These are phyloP conservation scores for Baudoinia panamericana DNA, from an alignment of 495 filamentous ascomycete species.

Conservation along the genomic window DNA sequence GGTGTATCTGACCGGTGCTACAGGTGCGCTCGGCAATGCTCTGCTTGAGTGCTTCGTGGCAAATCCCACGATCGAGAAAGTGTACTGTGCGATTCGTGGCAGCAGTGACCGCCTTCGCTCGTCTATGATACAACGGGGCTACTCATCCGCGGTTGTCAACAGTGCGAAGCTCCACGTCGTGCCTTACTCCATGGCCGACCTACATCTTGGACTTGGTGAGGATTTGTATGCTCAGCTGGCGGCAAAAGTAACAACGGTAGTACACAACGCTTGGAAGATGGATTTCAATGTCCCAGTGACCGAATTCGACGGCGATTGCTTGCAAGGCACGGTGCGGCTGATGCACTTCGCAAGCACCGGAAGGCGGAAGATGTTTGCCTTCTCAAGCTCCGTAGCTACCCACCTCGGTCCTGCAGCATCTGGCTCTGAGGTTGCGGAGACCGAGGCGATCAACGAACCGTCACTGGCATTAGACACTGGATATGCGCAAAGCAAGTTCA, in stretches of 20 bases:
- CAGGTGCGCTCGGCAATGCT: slow-evolving; percentile 47
- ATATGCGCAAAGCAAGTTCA: too few species aligned
- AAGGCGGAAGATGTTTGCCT: too few species aligned
- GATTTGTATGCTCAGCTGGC: neutral
- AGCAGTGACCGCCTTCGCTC: neutral
- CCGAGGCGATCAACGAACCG: too few species aligned
- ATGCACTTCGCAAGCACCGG: too few species aligned
- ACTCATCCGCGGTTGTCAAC: neutral
- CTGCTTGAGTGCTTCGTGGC: slow-evolving; percentile 35
- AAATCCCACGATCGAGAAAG: slow-evolving; percentile 32
- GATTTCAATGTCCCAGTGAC: neutral
- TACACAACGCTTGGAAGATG: slow-evolving; percentile 10
- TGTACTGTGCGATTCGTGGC: slow-evolving; percentile 44
- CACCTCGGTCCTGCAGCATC: too few species aligned
- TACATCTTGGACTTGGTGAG: neutral
- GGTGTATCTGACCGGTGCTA: slow-evolving; percentile 46
- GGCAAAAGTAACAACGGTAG: neutral
- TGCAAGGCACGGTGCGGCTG: neutral
- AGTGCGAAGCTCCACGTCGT: neutral
- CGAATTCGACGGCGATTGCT: slow-evolving; percentile 4
- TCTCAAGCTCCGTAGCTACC: too few species aligned
- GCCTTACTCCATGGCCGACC: neutral
- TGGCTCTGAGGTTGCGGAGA: too few species aligned
- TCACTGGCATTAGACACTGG: too few species aligned
- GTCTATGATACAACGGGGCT: neutral